Evolutionary conservation across 179 eudicot genomes (phyloP).

Genomic region (Actinidia polygama): DNA sequence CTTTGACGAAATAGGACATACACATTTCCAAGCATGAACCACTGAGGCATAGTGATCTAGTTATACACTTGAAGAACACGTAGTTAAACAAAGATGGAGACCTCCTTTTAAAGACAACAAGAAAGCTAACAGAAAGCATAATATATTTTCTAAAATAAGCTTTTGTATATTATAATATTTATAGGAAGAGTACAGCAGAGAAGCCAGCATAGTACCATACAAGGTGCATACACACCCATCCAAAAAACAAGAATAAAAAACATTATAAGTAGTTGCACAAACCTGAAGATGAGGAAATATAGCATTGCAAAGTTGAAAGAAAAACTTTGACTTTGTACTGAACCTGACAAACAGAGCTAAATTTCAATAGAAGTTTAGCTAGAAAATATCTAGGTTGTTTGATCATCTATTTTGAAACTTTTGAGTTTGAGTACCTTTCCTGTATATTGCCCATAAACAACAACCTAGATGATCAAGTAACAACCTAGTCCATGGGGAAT

Average conservation of each 20-base stretch:
- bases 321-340: constrained; percentile 53
- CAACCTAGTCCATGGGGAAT: neutral
- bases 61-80: no score
- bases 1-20: no score
- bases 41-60: no score
- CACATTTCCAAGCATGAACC: no score
- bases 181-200: no score
- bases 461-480: no score
- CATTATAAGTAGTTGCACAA: neutral
- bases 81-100: no score
- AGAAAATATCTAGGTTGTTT: no score
- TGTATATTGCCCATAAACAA: neutral
- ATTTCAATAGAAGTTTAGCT: constrained; percentile 15
- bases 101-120: no score
- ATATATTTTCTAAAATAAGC: no score
- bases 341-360: constrained; percentile 54
- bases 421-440: constrained; percentile 1
- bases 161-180: no score
- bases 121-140: no score
- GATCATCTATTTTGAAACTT: neutral
- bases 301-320: constrained; percentile 48
- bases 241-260: constrained; percentile 6
- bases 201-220: neutral
- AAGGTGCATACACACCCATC: neutral
- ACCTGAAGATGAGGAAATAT: constrained; percentile 84